phyloP scores from a whole-genome alignment of 2,329 filamentous ascomycete genomes.

The Grosmannia clavigera region DNA sequence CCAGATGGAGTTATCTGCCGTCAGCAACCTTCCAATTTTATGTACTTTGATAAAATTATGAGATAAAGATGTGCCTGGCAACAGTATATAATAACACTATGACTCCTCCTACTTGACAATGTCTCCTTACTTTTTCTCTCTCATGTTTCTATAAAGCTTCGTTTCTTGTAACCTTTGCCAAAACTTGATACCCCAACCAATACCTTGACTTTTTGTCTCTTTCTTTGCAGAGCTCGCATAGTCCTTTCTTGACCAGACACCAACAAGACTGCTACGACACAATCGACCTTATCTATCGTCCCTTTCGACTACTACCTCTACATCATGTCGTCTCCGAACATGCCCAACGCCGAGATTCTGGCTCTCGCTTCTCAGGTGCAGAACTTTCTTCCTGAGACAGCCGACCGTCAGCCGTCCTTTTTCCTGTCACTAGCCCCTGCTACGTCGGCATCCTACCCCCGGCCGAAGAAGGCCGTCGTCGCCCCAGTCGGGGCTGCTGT shows the following conservation, averaged over 20 bases:
- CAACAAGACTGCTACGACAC: neutral
- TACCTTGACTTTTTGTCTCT: no score
- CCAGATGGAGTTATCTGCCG: neutral
- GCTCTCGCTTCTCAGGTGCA: slow-evolving; percentile 16
- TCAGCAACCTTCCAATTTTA: neutral
- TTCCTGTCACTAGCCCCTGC: slow-evolving; percentile 49
- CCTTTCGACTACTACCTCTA: neutral
- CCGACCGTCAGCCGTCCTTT: slow-evolving; percentile 14
- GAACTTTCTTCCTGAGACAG: slow-evolving; percentile 12
- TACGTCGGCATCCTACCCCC: slow-evolving; percentile 44
- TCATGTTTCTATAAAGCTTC: no score
- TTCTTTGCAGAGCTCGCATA: no score
- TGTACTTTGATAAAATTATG: no score
- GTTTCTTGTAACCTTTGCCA: no score
- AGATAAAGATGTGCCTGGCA: no score
- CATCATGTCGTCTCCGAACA: slow-evolving; percentile 9
- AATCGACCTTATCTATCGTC: neutral
- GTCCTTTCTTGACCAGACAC: neutral
- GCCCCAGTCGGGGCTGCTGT: neutral
- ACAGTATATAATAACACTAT: neutral
- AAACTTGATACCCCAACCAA: no score
- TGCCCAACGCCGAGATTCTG: slow-evolving; percentile 7
- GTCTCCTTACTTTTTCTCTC: no score
- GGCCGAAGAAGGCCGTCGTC: slow-evolving; percentile 15
- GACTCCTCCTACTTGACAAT: neutral